Base-by-base conservation (phyloP, 1,284 basidiomycete species). In the Kwoniella shivajii region DNA sequence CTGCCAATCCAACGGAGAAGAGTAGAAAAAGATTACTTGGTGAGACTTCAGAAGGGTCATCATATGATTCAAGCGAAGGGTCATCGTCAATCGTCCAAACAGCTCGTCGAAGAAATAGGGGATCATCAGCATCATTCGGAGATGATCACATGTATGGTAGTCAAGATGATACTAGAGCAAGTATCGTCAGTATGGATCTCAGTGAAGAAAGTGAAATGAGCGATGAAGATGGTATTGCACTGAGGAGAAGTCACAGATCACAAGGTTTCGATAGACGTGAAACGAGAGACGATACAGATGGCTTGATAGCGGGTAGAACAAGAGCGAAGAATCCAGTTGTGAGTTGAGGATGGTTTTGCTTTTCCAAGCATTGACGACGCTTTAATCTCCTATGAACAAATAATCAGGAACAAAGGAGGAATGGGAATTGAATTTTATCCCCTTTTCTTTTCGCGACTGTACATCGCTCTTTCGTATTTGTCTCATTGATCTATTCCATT, bases 281-380 rank as follows among this genome's bases (percentile, higher is more conserved):
- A 26, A 31, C 14, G 18, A 34, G 4, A 30, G 39, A 54, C 6
- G 50, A 38, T 39, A 42, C 20, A 13, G 44, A 38, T 13, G 24
- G 22, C 14, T 42, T 36, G 20, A 50, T 50, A 13, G 39, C 30
- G 16, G 38, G 36, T 20, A 50, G 54, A 33, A 56, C 48, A 6
- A 50, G 54, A 26, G 47, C 48, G 13, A 56, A 44, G 27, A 41
- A 33, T 20, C 48, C 39, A 26, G 33, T 38, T 20, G 54, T 56
- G 42, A 56, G 54, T 46, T 24, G 2, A 33, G 24, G 31, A 18
- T 37, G 24, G 26, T 24, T 42, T 42, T 11, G 14, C 3, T 22
- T 18, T 11, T 20, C 41, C 13, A n/a, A 2, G 20, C 2, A 38
- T n/a, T n/a, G n/a, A n/a, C n/a, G n/a, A n/a, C n/a, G n/a, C n/a